A percentile compares a stretch with the other conserved stretches of the same genome.
phyloP scores from a whole-genome alignment of 768 basidiomycete genomes.

The Termitomyces sp. region DNA sequence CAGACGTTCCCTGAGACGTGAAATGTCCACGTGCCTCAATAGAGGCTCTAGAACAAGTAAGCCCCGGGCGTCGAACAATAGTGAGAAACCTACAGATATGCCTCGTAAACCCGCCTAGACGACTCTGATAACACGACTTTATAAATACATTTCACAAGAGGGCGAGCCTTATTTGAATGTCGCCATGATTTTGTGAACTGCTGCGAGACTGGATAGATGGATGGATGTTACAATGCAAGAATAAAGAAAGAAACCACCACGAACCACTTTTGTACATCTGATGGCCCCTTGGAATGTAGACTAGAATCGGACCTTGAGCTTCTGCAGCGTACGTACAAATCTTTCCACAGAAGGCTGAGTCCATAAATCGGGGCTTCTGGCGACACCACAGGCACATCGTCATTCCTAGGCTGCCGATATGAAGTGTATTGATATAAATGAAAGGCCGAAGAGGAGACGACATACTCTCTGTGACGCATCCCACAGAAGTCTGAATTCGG shows the following conservation, averaged over 20 bases:
- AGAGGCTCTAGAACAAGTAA: constrained; percentile 31
- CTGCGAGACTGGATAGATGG: constrained; percentile 42
- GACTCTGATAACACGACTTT: constrained; percentile 52
- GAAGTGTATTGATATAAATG: background rate
- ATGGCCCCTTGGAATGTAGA: constrained; percentile 58
- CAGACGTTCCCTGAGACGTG: constrained; percentile 43
- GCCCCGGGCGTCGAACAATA: background rate
- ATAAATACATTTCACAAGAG: constrained; percentile 56
- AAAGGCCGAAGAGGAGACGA: background rate
- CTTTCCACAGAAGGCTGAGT: constrained; percentile 46
- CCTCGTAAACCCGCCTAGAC: constrained; percentile 52
- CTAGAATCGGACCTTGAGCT: constrained; percentile 47
- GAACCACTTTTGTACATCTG: constrained; percentile 63
- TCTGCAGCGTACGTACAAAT: constrained; percentile 52
- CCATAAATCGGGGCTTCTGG: constrained; percentile 42
- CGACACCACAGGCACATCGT: constrained; percentile 58
- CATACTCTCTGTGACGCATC: background rate
- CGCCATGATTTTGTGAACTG: constrained; percentile 74
- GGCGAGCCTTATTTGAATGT: constrained; percentile 46
- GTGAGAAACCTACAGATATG: constrained; percentile 45
- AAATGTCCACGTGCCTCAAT: constrained; percentile 46
- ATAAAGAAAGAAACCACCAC: constrained; percentile 17
- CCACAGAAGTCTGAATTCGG: background rate
- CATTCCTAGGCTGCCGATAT: constrained; percentile 35
- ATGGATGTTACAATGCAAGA: background rate